Conservation (phyloP, 805 yeast species). For the Pichia thaimueangensis region DNA sequence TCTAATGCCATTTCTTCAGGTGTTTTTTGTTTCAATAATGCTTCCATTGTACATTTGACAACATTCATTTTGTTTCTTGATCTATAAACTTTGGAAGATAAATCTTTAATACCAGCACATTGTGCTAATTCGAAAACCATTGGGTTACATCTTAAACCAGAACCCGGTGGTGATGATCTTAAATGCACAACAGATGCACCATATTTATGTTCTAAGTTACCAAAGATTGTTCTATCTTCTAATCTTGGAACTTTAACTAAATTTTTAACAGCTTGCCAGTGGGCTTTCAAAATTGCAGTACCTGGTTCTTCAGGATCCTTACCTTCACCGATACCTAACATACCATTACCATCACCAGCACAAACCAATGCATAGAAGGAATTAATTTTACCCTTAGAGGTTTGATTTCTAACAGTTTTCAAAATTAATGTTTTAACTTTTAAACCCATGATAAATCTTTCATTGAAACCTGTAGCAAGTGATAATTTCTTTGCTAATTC, state of each 20-base stretch:
- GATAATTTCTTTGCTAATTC: constrained; percentile 49
- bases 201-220: constrained; percentile 72
- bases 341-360: constrained; percentile 90
- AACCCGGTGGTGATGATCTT: constrained; percentile 87
- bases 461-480: constrained; percentile 60
- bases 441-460: constrained; percentile 52
- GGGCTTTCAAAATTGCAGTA: constrained; percentile 75
- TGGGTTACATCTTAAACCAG: constrained; percentile 88
- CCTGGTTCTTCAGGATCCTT: constrained; percentile 73
- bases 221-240: constrained; percentile 86
- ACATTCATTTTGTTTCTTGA: constrained; percentile 95
- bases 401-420: constrained; percentile 85
- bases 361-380: constrained; percentile 78
- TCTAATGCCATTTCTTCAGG: constrained; percentile 83
- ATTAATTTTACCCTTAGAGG: constrained; percentile 84
- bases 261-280: constrained; percentile 90
- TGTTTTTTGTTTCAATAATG: constrained; percentile 69
- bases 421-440: constrained; percentile 60
- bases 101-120: constrained; percentile 89
- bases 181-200: constrained; percentile 82
- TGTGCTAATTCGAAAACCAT: constrained; percentile 86
- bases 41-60: constrained; percentile 83
- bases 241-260: constrained; percentile 75
- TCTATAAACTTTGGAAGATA: constrained; percentile 85
- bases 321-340: constrained; percentile 94